These are phyloP conservation scores for Fusarium sp. DNA, from an alignment of 2,329 filamentous ascomycete species.

Conservation along the genomic window DNA sequence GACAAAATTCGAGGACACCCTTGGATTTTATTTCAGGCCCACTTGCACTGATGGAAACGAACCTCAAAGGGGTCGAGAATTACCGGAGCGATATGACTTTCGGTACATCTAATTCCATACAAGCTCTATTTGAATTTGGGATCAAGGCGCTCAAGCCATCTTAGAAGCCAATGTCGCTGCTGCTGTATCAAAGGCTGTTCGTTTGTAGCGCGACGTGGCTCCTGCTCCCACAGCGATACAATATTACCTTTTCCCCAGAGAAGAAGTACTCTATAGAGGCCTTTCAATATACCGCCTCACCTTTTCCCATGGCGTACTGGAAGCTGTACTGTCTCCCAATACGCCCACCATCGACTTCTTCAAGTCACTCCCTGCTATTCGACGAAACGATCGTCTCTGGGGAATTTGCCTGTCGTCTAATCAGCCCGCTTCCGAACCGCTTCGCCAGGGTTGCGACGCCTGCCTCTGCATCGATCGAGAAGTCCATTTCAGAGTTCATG, in stretches of 20 bases:
- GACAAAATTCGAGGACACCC: background rate
- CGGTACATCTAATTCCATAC: rapidly evolving
- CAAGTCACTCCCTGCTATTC: too few relatives aligned
- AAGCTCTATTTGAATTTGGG: rapidly evolving
- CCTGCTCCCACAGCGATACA: background rate
- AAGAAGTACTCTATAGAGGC: too few relatives aligned
- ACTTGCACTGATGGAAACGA: background rate
- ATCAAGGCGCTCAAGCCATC: rapidly evolving
- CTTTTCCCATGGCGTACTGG: too few relatives aligned
- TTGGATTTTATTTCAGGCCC: too few relatives aligned
- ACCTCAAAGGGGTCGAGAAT: rapidly evolving
- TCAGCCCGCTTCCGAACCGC: background rate
- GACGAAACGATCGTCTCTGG: too few relatives aligned
- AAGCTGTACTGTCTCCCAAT: too few relatives aligned
- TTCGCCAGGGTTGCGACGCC: background rate
- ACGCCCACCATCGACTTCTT: too few relatives aligned
- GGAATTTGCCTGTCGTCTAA: background rate
- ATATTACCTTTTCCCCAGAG: too few relatives aligned
- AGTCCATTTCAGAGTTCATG: rapidly evolving
- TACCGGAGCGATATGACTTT: background rate
- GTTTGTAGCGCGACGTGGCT: background rate
- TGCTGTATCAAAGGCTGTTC: background rate
- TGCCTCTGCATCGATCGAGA: rapidly evolving
- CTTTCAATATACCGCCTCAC: too few relatives aligned
- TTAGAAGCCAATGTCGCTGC: rapidly evolving